Conservation (phyloP, 805 yeast genomes). For the Barnettozyma populi region DNA sequence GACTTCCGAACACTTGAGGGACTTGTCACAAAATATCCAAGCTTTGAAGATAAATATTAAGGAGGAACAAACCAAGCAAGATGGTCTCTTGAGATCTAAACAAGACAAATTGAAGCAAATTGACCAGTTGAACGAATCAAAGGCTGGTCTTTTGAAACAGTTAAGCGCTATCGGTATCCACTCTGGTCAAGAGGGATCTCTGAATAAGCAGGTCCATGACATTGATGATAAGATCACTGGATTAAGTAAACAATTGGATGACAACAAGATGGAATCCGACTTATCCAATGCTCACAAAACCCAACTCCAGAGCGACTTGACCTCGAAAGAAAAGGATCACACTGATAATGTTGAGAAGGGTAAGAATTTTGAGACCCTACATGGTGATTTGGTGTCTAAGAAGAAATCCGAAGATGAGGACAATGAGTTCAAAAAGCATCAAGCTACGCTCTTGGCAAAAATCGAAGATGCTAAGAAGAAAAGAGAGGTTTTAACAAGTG, state of each 20-base stretch:
- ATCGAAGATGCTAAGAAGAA: slow-evolving; percentile 18
- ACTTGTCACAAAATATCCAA: slow-evolving; percentile 15
- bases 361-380: not conserved
- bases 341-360: not conserved
- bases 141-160: slow-evolving; percentile 12
- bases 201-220: slow-evolving; percentile 1
- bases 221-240: slow-evolving; percentile 7
- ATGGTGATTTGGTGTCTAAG: not conserved
- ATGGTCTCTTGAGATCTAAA: slow-evolving; percentile 14
- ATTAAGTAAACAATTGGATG: slow-evolving; percentile 2
- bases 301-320: not conserved
- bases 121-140: slow-evolving; percentile 17
- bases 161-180: slow-evolving; percentile 1
- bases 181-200: slow-evolving; percentile 5
- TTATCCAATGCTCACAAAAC: not conserved
- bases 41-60: slow-evolving; percentile 12
- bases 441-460: slow-evolving; percentile 13
- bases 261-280: slow-evolving; percentile 1
- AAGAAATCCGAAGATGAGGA: slow-evolving; percentile 8
- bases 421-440: slow-evolving; percentile 11
- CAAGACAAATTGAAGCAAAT: slow-evolving; percentile 13
- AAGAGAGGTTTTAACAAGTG: slow-evolving; percentile 16
- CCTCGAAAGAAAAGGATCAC: slow-evolving; percentile 1
- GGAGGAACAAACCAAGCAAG: slow-evolving; percentile 17
- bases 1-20: slow-evolving; percentile 19